These are phyloP conservation scores for Rhinocladiella mackenziei DNA, from an alignment of 2,329 filamentous ascomycete genomes.

Conservation along the genomic window DNA sequence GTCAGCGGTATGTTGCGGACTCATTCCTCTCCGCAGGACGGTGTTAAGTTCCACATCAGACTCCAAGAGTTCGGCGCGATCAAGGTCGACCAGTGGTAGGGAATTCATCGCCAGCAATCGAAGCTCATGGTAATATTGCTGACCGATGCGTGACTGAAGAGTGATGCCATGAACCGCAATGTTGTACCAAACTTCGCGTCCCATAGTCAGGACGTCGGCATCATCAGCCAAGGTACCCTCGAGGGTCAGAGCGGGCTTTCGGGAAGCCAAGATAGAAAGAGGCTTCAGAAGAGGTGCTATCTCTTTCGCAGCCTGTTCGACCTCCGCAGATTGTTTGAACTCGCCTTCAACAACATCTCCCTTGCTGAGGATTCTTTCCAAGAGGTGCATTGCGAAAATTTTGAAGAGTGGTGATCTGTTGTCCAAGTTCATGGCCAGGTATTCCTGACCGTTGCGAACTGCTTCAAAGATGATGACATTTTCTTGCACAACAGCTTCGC, in stretches of 20 bases:
- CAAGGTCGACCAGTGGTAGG: slow-evolving; percentile 79
- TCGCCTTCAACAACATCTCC: slow-evolving; percentile 76
- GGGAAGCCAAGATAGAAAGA: slow-evolving; percentile 76
- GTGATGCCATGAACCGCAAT: slow-evolving; percentile 91
- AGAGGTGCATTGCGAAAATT: slow-evolving; percentile 75
- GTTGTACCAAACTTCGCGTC: slow-evolving; percentile 97
- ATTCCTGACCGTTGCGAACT: slow-evolving; percentile 71
- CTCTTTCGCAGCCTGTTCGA: slow-evolving; percentile 77
- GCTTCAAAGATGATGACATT: slow-evolving; percentile 66
- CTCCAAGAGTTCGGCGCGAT: slow-evolving; percentile 83
- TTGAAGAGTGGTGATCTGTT: slow-evolving; percentile 71
- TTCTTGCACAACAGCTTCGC: slow-evolving; percentile 67
- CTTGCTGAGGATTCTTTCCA: slow-evolving; percentile 84
- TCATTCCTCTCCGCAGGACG: slow-evolving; percentile 80
- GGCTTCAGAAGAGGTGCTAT: slow-evolving; percentile 85
- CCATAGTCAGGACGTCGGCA: slow-evolving; percentile 67
- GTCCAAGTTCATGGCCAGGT: slow-evolving; percentile 66
- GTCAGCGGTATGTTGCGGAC: slow-evolving; percentile 67
- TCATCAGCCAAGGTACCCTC: slow-evolving; percentile 40
- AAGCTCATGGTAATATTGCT: slow-evolving; percentile 70
- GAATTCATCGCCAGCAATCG: slow-evolving; percentile 82
- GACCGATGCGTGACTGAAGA: slow-evolving; percentile 66
- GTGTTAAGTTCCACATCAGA: slow-evolving; percentile 97
- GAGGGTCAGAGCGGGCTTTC: slow-evolving; percentile 40
- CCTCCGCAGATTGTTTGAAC: slow-evolving; percentile 69